A percentile compares a stretch with the other conserved stretches of the same genome.
phyloP scores from a whole-genome alignment of 1,139 yeast species.

The Protomyces arabidopsidicola region DNA sequence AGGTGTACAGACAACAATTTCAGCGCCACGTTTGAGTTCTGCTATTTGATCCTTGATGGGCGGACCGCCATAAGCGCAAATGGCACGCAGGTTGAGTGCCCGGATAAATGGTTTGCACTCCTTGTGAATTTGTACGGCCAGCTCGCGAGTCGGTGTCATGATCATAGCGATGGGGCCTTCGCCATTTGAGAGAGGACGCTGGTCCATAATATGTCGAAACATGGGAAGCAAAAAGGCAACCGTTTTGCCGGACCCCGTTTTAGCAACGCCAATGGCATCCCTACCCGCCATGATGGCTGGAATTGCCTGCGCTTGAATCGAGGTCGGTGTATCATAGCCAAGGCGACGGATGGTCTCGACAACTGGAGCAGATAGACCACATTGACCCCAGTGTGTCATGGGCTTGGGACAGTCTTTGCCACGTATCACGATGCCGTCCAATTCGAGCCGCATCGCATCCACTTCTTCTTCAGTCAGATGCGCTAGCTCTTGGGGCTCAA shows the following conservation, averaged over 20 bases:
- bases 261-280: slow-evolving; percentile 90
- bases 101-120: slow-evolving; percentile 60
- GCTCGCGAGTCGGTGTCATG: slow-evolving; percentile 87
- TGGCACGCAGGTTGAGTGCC: slow-evolving; percentile 50
- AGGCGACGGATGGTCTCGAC: slow-evolving; percentile 52
- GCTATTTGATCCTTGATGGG: slow-evolving; percentile 78
- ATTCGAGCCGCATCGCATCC: slow-evolving; percentile 49
- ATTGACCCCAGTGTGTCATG: slow-evolving; percentile 69
- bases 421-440: slow-evolving; percentile 61
- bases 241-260: slow-evolving; percentile 96
- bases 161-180: slow-evolving; percentile 80
- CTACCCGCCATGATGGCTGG: slow-evolving; percentile 88
- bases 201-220: slow-evolving; percentile 74
- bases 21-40: slow-evolving; percentile 70
- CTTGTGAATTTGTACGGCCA: slow-evolving; percentile 75
- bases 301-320: slow-evolving; percentile 86
- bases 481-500: slow-evolving; percentile 56
- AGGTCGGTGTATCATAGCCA: slow-evolving; percentile 62
- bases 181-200: slow-evolving; percentile 50
- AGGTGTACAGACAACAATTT: slow-evolving; percentile 88
- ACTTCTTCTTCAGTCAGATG: slow-evolving; percentile 52
- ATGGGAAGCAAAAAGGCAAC: slow-evolving; percentile 80
- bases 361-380: slow-evolving; percentile 64
- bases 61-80: slow-evolving; percentile 94
- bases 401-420: slow-evolving; percentile 65